Evolutionary conservation across 331 rosid genomes (phyloP).

Genomic region (Erythrophleum ivorense): DNA sequence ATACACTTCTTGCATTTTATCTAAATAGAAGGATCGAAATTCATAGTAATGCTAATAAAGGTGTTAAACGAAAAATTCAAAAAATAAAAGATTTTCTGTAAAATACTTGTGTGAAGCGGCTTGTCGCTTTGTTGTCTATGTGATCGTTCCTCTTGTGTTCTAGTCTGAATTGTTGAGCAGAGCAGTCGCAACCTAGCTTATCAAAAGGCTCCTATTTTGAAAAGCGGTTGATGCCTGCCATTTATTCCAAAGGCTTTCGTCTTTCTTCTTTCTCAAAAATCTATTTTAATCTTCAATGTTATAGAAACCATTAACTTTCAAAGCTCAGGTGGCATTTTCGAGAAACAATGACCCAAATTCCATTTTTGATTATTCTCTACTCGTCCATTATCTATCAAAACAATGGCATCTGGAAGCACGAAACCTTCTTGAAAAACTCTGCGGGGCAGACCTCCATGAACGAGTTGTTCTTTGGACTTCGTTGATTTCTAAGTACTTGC

Average conservation of each 20-base stretch:
- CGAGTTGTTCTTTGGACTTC: conserved; percentile 58
- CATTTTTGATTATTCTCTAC: conserved; percentile 46
- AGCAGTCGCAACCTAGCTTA: too few relatives aligned
- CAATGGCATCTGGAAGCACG: conserved; percentile 53
- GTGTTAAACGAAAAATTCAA: neutral
- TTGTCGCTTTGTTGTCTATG: neutral
- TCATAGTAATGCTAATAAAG: neutral
- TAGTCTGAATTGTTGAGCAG: too few relatives aligned
- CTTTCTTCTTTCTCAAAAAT: conserved; percentile 1
- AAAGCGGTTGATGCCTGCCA: conserved; percentile 35
- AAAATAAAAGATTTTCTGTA: neutral
- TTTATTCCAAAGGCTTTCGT: conserved; percentile 20
- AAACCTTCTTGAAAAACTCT: conserved; percentile 42
- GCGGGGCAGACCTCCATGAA: conserved; percentile 35
- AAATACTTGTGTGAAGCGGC: neutral
- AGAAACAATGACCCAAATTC: conserved; percentile 25
- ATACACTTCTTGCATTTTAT: too few relatives aligned
- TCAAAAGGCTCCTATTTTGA: neutral
- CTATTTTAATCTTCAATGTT: neutral
- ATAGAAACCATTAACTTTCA: conserved; percentile 8
- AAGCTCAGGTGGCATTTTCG: conserved; percentile 23
- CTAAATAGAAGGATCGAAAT: too few relatives aligned
- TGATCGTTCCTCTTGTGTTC: too few relatives aligned
- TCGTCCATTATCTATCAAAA: conserved; percentile 44
- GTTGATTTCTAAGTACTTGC: conserved; percentile 50